These are phyloP conservation scores for Inonotus obliquus DNA, from an alignment of 1,284 basidiomycete genomes.

Conservation along the genomic window DNA sequence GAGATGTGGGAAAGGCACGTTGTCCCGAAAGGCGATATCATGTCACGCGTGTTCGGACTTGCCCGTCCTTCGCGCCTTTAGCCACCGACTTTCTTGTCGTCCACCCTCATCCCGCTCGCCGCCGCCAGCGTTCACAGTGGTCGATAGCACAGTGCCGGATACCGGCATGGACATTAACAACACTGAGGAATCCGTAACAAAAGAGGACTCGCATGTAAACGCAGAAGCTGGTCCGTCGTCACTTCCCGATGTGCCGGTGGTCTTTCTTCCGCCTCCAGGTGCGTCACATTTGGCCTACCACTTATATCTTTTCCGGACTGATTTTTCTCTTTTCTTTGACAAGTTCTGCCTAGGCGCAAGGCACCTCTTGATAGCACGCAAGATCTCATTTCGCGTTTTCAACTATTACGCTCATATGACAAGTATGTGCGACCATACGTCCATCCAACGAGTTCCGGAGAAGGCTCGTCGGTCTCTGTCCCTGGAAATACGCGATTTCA, in stretches of 20 bases:
- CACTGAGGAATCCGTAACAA: not conserved
- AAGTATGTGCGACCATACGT: conserved; percentile 60
- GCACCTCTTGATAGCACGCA: conserved; percentile 62
- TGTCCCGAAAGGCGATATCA: not conserved
- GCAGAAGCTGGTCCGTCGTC: conserved; percentile 29
- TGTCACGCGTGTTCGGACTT: not conserved
- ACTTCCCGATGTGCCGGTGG: conserved; percentile 24
- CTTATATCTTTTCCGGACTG: conserved; percentile 11
- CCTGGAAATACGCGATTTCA: conserved; percentile 20
- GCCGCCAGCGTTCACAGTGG: not conserved
- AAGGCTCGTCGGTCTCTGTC: conserved; percentile 24
- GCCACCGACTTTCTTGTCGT: conserved; percentile 3
- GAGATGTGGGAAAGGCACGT: not conserved
- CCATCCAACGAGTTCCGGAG: conserved; percentile 25
- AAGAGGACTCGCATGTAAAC: conserved; percentile 19
- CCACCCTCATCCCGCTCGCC: not conserved
- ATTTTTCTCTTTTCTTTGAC: conserved; percentile 5
- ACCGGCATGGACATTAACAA: conserved; percentile 13
- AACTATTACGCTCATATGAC: conserved; percentile 65
- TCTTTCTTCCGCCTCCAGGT: conserved; percentile 44
- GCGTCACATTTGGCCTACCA: conserved; percentile 14
- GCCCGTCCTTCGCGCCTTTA: not conserved
- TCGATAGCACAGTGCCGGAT: not conserved
- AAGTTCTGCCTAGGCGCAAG: conserved; percentile 40
- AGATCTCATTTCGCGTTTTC: conserved; percentile 66